Base-by-base conservation (phyloP, 192 early-diverging fungal species). In the Gryganskiella cystojenkinii region DNA sequence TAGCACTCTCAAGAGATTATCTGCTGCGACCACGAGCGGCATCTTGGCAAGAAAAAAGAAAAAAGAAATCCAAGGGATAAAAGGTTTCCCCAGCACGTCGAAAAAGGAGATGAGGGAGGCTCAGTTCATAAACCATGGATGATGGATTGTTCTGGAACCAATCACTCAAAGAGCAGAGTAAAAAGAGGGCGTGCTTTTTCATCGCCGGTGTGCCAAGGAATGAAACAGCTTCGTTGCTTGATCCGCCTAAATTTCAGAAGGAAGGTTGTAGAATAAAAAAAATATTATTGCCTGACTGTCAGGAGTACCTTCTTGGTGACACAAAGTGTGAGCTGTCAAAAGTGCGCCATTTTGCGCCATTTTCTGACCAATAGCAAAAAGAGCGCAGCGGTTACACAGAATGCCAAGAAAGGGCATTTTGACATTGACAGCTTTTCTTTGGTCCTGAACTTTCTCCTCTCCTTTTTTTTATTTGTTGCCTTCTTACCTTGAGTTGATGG, bases 121-220 rank as follows among this genome's bases (percentile, higher is more conserved):
- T n/a, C n/a, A n/a, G n/a, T n/a, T n/a, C n/a, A n/a, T n/a, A n/a
- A n/a, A n/a, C n/a, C n/a, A n/a, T n/a, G n/a, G n/a, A n/a, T n/a
- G n/a, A n/a, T n/a, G n/a, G n/a, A n/a, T n/a, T n/a, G n/a, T n/a
- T n/a, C n/a, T n/a, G n/a, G n/a, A n/a, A n/a, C n/a, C n/a, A n/a
- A n/a, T n/a, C n/a, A n/a, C n/a, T n/a, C n/a, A n/a, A n/a, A n/a
- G n/a, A n/a, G n/a, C n/a, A n/a, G n/a, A n/a, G n/a, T n/a, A n/a
- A n/a, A n/a, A n/a, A n/a, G n/a, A n/a, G n/a, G 17, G 24, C 40
- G 24, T 46, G 35, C 30, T 45, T 30, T n/a, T 10, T 76, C 54
- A 76, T 68, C 73, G 64, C 45, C 73, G 73, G 34, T 76, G 66
- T 52, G 73, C 73, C 73, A 76, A 76, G 65, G 73, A 68, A 6